Conservation (phyloP, 257 asterid species). For the Cruciata laevipes region DNA sequence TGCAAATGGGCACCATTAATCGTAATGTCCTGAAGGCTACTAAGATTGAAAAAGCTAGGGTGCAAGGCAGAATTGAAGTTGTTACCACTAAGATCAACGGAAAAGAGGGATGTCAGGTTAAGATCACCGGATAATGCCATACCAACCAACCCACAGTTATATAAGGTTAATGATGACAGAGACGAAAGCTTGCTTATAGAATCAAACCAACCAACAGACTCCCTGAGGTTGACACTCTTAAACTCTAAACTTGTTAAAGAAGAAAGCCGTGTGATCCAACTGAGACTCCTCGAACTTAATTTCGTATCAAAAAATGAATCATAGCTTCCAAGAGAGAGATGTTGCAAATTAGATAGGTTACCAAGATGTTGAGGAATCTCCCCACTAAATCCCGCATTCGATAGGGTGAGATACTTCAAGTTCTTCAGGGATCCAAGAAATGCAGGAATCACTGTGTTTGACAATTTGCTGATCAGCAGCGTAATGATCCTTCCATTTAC, state of each 20-base stretch:
- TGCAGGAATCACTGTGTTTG: conserved; percentile 7
- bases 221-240: not conserved
- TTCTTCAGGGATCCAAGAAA: conserved; percentile 22
- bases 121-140: not conserved
- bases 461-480: no score
- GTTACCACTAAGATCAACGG: not conserved
- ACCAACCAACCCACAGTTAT: not conserved
- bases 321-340: conserved; percentile 15
- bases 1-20: no score
- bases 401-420: conserved; percentile 22
- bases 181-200: conserved; percentile 14
- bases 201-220: conserved; percentile 12
- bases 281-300: conserved; percentile 8
- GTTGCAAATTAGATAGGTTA: conserved; percentile 19
- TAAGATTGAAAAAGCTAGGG: not conserved
- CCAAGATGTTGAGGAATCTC: conserved; percentile 13
- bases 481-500: no score
- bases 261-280: conserved; percentile 13
- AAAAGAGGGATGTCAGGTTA: not conserved
- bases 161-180: not conserved
- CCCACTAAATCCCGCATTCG: not conserved
- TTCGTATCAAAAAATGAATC: no score
- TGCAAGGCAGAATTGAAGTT: not conserved
- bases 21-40: not conserved
- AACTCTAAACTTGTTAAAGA: conserved; percentile 16